phyloP scores from a whole-genome alignment of 1,284 basidiomycete genomes.

The Pisolithus thermaeus region DNA sequence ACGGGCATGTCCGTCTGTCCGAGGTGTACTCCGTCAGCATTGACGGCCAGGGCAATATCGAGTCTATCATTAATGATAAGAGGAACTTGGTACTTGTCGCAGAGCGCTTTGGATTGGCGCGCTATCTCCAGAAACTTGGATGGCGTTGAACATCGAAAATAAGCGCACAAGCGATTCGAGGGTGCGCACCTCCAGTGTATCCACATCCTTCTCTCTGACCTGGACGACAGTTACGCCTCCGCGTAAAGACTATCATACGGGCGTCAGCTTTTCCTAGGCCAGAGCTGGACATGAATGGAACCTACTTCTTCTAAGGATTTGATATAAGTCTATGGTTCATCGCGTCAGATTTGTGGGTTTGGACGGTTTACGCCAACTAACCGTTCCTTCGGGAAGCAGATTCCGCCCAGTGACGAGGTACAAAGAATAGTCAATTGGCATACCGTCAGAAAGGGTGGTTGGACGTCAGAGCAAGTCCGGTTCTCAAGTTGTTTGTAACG shows the following conservation, averaged over 20 bases:
- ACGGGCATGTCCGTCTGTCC: constrained; percentile 90
- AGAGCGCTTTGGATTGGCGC: constrained; percentile 63
- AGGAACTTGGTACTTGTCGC: constrained; percentile 77
- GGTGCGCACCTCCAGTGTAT: constrained; percentile 66
- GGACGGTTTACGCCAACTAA: constrained; percentile 23
- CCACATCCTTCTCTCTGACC: constrained; percentile 77
- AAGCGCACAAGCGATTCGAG: neutral
- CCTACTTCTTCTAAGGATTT: constrained; percentile 73
- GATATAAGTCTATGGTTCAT: constrained; percentile 56
- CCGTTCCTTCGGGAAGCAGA: constrained; percentile 76
- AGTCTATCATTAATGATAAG: constrained; percentile 91
- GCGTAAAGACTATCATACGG: constrained; percentile 53
- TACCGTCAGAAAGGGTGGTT: neutral
- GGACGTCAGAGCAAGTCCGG: too few relatives aligned
- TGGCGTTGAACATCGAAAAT: neutral
- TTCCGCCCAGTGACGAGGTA: constrained; percentile 86
- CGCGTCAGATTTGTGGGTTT: neutral
- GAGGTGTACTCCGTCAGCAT: constrained; percentile 81
- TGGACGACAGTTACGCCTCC: constrained; percentile 91
- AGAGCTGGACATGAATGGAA: neutral
- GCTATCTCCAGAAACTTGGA: constrained; percentile 78
- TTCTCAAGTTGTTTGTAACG: neutral
- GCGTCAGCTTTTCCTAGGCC: neutral
- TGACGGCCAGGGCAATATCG: constrained; percentile 78
- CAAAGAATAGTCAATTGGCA: constrained; percentile 63